Evolutionary conservation across 257 asterid genomes (phyloP).

Genomic region (Nicotiana attenuata): DNA sequence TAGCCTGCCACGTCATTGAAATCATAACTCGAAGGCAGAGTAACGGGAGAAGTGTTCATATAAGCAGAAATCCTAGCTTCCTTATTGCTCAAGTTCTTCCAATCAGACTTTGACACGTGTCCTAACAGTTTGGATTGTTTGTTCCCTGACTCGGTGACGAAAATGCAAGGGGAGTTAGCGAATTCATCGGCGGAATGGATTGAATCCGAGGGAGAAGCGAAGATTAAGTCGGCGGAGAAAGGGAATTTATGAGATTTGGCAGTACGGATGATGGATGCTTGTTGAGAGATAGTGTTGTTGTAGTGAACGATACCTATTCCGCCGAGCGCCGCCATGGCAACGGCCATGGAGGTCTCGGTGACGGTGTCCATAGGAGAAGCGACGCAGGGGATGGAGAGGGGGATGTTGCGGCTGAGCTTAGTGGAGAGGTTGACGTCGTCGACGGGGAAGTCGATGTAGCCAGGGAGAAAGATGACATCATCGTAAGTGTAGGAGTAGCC

Average conservation of each 20-base stretch:
- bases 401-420: conserved; percentile 52
- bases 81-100: conserved; percentile 52
- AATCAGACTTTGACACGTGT: conserved; percentile 39
- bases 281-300: conserved; percentile 47
- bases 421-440: conserved; percentile 76
- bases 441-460: conserved; percentile 79
- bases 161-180: conserved; percentile 50
- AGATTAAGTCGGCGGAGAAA: conserved; percentile 42
- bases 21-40: conserved; percentile 49
- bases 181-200: conserved; percentile 47
- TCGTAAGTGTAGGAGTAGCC: conserved; percentile 96
- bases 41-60: conserved; percentile 39
- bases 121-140: conserved; percentile 50
- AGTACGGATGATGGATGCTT: conserved; percentile 51
- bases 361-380: conserved; percentile 98
- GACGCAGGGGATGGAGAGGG: conserved; percentile 75
- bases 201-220: conserved; percentile 46
- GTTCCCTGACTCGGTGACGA: conserved; percentile 52
- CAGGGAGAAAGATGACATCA: conserved; percentile 88
- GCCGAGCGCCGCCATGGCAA: conserved; percentile 84
- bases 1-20: conserved; percentile 74
- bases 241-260: conserved; percentile 74
- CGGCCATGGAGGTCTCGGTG: conserved; percentile 83
- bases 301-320: conserved; percentile 69
- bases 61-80: conserved; percentile 49